Evolutionary conservation across 2,329 filamentous ascomycete species (phyloP).

Genomic region (Diaporthe capsici): DNA sequence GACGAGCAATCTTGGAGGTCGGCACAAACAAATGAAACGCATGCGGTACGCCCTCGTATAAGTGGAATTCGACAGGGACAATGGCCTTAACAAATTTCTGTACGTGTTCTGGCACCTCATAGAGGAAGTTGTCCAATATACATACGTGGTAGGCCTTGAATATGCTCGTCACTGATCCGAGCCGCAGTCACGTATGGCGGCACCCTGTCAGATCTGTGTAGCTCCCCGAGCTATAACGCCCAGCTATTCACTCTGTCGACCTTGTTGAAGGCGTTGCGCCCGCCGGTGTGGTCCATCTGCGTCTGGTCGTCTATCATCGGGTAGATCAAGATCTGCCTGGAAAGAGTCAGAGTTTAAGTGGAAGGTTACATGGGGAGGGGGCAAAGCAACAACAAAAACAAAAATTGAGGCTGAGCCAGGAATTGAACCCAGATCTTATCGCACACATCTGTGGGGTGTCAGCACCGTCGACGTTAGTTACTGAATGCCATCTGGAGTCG

Average conservation of each 20-base stretch:
- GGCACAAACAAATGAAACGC: not conserved
- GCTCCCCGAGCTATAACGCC: not conserved
- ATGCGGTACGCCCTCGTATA: not conserved
- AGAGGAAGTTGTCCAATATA: not conserved
- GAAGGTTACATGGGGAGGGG: no score
- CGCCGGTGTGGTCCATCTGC: not conserved
- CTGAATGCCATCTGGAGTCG: no score
- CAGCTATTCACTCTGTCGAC: not conserved
- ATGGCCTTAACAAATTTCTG: not conserved
- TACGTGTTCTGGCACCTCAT: slow-evolving; percentile 8
- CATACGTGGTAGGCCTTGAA: not conserved
- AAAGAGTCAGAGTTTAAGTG: slow-evolving; percentile 42
- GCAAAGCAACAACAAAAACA: no score
- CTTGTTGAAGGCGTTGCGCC: not conserved
- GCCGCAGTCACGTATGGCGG: not conserved
- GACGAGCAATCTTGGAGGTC: not conserved
- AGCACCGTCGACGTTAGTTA: no score
- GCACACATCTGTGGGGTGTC: no score
- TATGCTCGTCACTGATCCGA: not conserved
- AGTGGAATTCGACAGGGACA: not conserved
- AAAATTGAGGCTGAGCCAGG: no score
- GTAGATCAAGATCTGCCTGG: slow-evolving; percentile 52
- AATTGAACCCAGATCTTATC: no score
- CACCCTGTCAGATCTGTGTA: not conserved
- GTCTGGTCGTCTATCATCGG: slow-evolving; percentile 57